Base-by-base conservation (phyloP, 345 rosid species). In the thale cress (Arabidopsis thaliana) region DNA sequence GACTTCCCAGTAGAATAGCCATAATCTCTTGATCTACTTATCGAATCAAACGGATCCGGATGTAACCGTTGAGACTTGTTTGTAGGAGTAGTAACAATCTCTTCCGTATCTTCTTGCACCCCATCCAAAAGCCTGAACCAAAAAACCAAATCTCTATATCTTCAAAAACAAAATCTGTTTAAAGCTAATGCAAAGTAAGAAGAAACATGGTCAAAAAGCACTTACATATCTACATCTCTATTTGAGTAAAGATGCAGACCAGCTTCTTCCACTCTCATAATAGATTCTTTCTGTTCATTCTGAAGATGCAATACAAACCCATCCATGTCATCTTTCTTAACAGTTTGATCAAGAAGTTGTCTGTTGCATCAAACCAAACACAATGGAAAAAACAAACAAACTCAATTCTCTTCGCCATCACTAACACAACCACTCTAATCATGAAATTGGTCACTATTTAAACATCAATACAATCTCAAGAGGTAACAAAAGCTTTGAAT, bases 221-320 rank as follows among this genome's bases (percentile, higher is more conserved):
- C 97, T 89, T 69, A 95, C 99, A 92, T 88, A 73, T 88, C 98
- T 20, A 95, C 87, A 70, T 92, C 99, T 85, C 87, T 90, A 67
- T 83, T 86, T 14, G 97, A 85, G 82, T 92, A 92, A 51, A 90
- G 64, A 75, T 92, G 93, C 80, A 92, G 57, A 80, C 80, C 81
- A 13, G 94, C 76, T 52, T 85, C 93, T 81, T 86, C 55, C 1
- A 9, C 88, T 76, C 80, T 84, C 75, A 85, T 55, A n/a, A 83
- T 30, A 0, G 88, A 83, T 66, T 89, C 88, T 85, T 77, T 86
- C 86, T 82, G 93, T 74, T 90, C 88, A 72, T 87, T 87, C 79
- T 95, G 99, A 30, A 92, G 81, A 84, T 92, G 89, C 69, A 87
- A 59, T 42, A 89, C 65, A 80, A 95, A 90, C 62, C 96, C 99